Conservation (phyloP, 2,329 filamentous ascomycete species). For the Diaporthe sp. region DNA sequence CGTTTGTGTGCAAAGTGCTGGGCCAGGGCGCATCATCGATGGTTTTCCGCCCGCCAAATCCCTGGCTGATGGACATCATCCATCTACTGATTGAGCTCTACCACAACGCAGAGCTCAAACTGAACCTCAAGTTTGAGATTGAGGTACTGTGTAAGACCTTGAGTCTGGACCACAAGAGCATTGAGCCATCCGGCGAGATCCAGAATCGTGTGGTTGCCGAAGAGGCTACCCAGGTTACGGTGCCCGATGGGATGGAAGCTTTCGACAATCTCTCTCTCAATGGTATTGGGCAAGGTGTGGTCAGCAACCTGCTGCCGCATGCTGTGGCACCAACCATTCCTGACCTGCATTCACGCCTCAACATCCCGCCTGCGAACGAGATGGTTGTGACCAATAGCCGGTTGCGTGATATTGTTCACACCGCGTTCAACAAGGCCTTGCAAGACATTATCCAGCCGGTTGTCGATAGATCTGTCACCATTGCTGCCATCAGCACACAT, state of each 20-base stretch:
- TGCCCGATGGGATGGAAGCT: conserved; percentile 78
- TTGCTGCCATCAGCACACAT: conserved; percentile 95
- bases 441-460: conserved; percentile 98
- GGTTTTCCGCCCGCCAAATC: conserved; percentile 94
- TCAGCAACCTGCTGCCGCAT: conserved; percentile 81
- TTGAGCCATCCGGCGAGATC: conserved; percentile 89
- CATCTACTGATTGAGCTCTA: conserved; percentile 93
- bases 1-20: conserved; percentile 97
- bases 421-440: conserved; percentile 88
- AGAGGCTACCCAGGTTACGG: conserved; percentile 69
- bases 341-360: conserved; percentile 83
- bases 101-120: conserved; percentile 90
- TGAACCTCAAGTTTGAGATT: conserved; percentile 98
- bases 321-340: conserved; percentile 85
- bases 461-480: conserved; percentile 96
- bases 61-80: conserved; percentile 98
- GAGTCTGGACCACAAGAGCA: conserved; percentile 90
- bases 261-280: conserved; percentile 88
- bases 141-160: conserved; percentile 96
- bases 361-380: conserved; percentile 84
- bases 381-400: conserved; percentile 80
- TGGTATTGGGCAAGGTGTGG: conserved; percentile 75
- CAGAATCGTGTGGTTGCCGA: conserved; percentile 78
- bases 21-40: conserved; percentile 86
- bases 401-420: conserved; percentile 82